Conservation (phyloP, 2,329 filamentous ascomycete species). For the Penicillium digitatum region DNA sequence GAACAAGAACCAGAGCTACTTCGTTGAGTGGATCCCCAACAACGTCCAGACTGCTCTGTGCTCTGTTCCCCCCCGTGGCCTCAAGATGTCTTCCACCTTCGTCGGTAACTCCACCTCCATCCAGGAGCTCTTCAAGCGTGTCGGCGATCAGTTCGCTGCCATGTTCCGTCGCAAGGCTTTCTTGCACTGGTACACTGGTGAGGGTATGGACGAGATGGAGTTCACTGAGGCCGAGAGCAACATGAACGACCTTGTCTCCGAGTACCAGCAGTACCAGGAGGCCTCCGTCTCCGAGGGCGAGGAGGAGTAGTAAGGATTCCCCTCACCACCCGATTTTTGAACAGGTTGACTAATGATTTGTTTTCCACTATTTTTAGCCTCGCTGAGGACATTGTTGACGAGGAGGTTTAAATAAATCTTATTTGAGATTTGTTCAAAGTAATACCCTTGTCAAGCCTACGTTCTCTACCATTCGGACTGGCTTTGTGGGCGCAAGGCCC, state of each 20-base stretch:
- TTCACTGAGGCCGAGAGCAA: conserved; percentile 99
- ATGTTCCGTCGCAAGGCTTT: conserved; percentile 99
- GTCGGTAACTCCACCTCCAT: conserved; percentile 99
- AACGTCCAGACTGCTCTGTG: conserved; percentile 99
- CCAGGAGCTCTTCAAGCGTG: conserved; percentile 99
- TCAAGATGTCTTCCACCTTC: conserved; percentile 99
- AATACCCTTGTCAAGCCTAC: conserved; percentile 38
- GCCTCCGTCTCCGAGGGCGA: conserved; percentile 95
- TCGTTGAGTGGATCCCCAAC: conserved; percentile 99
- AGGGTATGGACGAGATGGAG: conserved; percentile 99
- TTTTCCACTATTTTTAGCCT: conserved; percentile 16
- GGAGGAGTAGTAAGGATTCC: conserved; percentile 67
- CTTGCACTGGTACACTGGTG: conserved; percentile 99
- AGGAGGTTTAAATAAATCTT: conserved; percentile 60
- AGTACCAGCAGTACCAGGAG: conserved; percentile 99
- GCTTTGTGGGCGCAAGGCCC: conserved; percentile 23
- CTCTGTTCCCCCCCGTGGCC: conserved; percentile 94
- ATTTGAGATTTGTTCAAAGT: conserved; percentile 34
- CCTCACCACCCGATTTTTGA: not conserved
- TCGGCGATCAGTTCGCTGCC: conserved; percentile 98
- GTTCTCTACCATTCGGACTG: conserved; percentile 29
- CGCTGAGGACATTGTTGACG: conserved; percentile 74
- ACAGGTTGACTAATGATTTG: not conserved
- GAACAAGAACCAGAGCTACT: conserved; percentile 99
- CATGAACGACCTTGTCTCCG: conserved; percentile 99